These are phyloP conservation scores for Arthrobotrys pseudoclavata DNA, from an alignment of 2,329 filamentous ascomycete species.

Conservation along the genomic window DNA sequence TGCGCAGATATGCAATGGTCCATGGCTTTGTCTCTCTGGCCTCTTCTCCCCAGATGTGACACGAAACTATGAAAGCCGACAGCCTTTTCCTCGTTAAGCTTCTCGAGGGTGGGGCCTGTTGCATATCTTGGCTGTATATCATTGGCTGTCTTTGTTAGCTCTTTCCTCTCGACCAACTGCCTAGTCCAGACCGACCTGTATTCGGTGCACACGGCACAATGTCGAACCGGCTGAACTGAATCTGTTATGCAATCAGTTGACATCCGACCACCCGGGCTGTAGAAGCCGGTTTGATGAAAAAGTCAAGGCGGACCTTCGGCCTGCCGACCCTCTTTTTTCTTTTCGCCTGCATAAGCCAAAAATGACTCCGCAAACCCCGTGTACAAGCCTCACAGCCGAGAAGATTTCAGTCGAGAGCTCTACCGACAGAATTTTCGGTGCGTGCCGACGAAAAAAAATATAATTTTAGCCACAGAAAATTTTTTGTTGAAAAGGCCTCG, in stretches of 20 bases:
- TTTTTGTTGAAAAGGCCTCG: slow-evolving; percentile 16
- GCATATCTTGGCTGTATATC: slow-evolving; percentile 48
- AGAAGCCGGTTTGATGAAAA: slow-evolving; percentile 47
- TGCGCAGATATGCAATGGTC: slow-evolving; percentile 52
- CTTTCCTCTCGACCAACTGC: slow-evolving; percentile 46
- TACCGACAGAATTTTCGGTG: slow-evolving; percentile 31
- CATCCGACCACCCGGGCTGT: slow-evolving; percentile 54
- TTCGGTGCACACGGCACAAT: slow-evolving; percentile 60
- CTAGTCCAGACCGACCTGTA: slow-evolving; percentile 48
- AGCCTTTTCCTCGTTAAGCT: slow-evolving; percentile 60
- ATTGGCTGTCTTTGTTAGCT: slow-evolving; percentile 44
- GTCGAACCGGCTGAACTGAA: slow-evolving; percentile 57
- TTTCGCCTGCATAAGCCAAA: slow-evolving; percentile 51
- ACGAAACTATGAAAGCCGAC: slow-evolving; percentile 39
- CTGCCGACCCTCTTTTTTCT: slow-evolving; percentile 48
- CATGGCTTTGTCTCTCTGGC: slow-evolving; percentile 46
- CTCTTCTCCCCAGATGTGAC: slow-evolving; percentile 55
- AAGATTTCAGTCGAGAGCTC: slow-evolving; percentile 48
- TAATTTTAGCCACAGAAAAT: slow-evolving; percentile 28
- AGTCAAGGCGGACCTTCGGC: slow-evolving; percentile 59
- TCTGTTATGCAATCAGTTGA: slow-evolving; percentile 57
- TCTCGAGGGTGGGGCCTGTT: slow-evolving; percentile 49
- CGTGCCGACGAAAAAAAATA: slow-evolving; percentile 17
- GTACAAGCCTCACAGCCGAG: slow-evolving; percentile 50
- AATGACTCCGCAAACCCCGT: slow-evolving; percentile 46